Percentiles rank a stretch among this genome's conserved stretches.
These are phyloP conservation scores for Aphelidium insulamus DNA, from an alignment of 371 early-diverging fungal species.

Conservation along the genomic window DNA sequence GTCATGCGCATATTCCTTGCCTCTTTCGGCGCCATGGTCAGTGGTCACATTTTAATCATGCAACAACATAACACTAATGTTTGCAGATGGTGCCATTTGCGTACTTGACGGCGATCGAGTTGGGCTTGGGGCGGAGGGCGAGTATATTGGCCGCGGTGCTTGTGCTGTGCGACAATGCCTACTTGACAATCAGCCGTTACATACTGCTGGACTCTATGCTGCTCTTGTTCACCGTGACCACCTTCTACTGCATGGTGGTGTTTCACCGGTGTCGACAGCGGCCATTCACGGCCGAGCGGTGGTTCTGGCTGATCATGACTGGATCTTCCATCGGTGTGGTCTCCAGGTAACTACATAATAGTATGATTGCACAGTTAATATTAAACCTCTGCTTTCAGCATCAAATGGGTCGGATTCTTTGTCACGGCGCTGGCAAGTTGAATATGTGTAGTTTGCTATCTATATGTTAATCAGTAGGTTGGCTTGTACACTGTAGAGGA, in stretches of 20 bases:
- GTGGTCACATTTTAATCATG: too few species aligned
- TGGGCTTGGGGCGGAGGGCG: conserved; percentile 38
- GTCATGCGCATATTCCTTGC: conserved; percentile 85
- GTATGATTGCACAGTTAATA: not conserved
- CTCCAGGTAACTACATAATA: conserved; percentile 23
- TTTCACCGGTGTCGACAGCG: conserved; percentile 45
- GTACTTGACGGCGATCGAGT: conserved; percentile 63
- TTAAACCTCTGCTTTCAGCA: conserved; percentile 23
- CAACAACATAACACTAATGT: too few species aligned
- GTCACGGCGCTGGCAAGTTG: conserved; percentile 84
- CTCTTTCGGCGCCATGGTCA: conserved; percentile 72
- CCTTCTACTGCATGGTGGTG: conserved; percentile 48
- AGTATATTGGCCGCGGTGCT: conserved; percentile 48
- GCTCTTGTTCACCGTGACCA: conserved; percentile 69
- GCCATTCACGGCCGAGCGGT: conserved; percentile 67
- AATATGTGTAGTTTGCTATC: conserved; percentile 11
- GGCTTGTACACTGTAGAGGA: conserved; percentile 67
- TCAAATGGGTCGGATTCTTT: conserved; percentile 99
- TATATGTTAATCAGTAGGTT: not conserved
- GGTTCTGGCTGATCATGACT: conserved; percentile 59
- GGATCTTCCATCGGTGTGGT: conserved; percentile 83
- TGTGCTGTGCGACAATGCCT: conserved; percentile 69
- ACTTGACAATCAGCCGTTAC: conserved; percentile 73
- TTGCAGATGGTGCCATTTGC: conserved; percentile 88
- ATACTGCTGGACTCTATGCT: conserved; percentile 96